phyloP scores from a whole-genome alignment of 371 early-diverging fungal species.

The Mucor lusitanicus region DNA sequence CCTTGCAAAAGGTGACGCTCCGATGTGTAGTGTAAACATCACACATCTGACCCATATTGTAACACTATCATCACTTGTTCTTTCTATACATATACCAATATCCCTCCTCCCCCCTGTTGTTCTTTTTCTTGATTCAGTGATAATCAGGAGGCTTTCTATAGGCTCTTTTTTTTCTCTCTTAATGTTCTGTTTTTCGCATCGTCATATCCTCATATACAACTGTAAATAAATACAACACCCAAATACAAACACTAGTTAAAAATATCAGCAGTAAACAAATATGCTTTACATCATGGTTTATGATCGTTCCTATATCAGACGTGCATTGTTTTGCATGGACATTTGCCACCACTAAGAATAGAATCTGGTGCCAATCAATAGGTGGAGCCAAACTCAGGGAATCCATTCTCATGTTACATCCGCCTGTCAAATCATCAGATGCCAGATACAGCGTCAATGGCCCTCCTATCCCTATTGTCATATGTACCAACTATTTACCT shows the following conservation, averaged over 20 bases:
- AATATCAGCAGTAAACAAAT: background rate
- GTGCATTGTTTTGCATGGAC: background rate
- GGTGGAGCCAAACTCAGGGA: background rate
- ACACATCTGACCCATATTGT: background rate
- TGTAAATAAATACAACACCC: background rate
- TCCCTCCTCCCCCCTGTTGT: background rate
- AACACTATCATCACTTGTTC: background rate
- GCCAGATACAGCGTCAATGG: background rate
- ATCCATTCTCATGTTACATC: background rate
- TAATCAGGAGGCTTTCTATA: background rate
- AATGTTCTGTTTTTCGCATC: background rate
- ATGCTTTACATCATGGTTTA: background rate
- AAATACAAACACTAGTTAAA: too few species aligned
- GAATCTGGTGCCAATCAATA: background rate
- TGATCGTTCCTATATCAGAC: background rate
- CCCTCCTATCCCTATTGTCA: background rate
- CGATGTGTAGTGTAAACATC: constrained; percentile 4
- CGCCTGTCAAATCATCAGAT: background rate
- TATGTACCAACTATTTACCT: background rate
- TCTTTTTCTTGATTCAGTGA: background rate
- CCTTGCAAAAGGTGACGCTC: constrained; percentile 1
- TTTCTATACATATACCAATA: background rate
- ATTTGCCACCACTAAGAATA: background rate
- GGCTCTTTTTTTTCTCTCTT: background rate
- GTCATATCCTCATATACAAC: background rate